These are phyloP conservation scores for Rubroshorea leprosula DNA, from an alignment of 345 rosid genomes.

Conservation along the genomic window DNA sequence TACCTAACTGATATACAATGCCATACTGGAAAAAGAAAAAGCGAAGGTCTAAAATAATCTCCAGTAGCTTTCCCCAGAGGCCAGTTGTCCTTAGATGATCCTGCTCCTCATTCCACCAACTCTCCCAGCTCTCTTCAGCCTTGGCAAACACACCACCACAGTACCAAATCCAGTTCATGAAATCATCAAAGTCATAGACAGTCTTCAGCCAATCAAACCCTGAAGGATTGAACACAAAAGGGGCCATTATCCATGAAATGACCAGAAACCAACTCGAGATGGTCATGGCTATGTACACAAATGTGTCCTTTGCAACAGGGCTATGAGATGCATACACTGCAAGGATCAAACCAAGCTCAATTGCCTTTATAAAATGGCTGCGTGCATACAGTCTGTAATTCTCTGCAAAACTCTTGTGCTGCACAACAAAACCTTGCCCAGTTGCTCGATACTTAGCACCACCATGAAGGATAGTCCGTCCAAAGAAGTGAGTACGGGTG, in stretches of 20 bases:
- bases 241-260: constrained; percentile 74
- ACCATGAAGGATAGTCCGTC: constrained; percentile 93
- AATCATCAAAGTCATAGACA: constrained; percentile 84
- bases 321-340: constrained; percentile 75
- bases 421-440: constrained; percentile 94
- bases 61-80: constrained; percentile 67
- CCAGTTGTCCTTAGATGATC: constrained; percentile 84
- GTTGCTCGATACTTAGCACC: constrained; percentile 98
- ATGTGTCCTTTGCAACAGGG: constrained; percentile 61
- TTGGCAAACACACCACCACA: constrained; percentile 76
- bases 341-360: constrained; percentile 80
- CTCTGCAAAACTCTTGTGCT: constrained; percentile 89
- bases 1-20: constrained; percentile 73
- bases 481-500: constrained; percentile 92
- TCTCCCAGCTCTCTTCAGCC: constrained; percentile 92
- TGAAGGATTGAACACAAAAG: constrained; percentile 86
- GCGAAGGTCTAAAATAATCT: constrained; percentile 79
- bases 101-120: constrained; percentile 96
- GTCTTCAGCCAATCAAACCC: constrained; percentile 96
- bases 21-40: constrained; percentile 91
- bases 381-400: constrained; percentile 66
- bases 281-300: constrained; percentile 78
- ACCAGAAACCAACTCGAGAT: constrained; percentile 89
- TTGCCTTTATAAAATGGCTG: constrained; percentile 81
- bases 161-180: constrained; percentile 87